phyloP scores from a whole-genome alignment of 495 filamentous ascomycete genomes.

The Pyrenopolyporus hunteri region DNA sequence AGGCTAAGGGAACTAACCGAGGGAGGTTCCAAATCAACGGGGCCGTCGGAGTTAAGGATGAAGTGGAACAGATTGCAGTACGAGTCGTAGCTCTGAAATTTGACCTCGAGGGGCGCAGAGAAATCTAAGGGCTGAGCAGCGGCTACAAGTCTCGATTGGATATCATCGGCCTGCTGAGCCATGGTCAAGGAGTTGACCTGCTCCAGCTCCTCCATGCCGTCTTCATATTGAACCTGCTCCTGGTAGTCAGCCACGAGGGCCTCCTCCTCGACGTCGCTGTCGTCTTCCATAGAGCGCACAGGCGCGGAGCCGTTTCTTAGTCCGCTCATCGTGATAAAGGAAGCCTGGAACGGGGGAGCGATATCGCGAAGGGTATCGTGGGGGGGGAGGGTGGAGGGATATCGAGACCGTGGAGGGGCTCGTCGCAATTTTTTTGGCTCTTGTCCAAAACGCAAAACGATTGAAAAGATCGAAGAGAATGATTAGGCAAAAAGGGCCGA shows the following conservation, averaged over 20 bases:
- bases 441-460: too few species aligned
- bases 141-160: conserved; percentile 85
- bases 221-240: conserved; percentile 91
- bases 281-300: conserved; percentile 67
- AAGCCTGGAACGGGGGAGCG: conserved; percentile 23
- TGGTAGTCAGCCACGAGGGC: conserved; percentile 91
- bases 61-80: conserved; percentile 99
- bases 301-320: conserved; percentile 59
- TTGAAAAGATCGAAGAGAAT: conserved; percentile 8
- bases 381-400: conserved; percentile 10
- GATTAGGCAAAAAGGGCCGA: conserved; percentile 24
- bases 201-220: conserved; percentile 79
- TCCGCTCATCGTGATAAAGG: conserved; percentile 51
- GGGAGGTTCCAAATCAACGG: conserved; percentile 93
- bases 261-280: conserved; percentile 93
- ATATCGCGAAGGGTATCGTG: conserved; percentile 23
- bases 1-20: conserved; percentile 66
- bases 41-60: conserved; percentile 97
- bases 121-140: conserved; percentile 95
- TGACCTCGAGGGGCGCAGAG: conserved; percentile 89
- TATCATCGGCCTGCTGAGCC: conserved; percentile 71
- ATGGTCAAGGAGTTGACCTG: conserved; percentile 58
- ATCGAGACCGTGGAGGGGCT: conserved; percentile 34
- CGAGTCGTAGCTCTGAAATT: conserved; percentile 97
- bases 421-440: conserved; percentile 38